These are phyloP conservation scores for Castanea crenata DNA, from an alignment of 306 rosid genomes.

Conservation along the genomic window DNA sequence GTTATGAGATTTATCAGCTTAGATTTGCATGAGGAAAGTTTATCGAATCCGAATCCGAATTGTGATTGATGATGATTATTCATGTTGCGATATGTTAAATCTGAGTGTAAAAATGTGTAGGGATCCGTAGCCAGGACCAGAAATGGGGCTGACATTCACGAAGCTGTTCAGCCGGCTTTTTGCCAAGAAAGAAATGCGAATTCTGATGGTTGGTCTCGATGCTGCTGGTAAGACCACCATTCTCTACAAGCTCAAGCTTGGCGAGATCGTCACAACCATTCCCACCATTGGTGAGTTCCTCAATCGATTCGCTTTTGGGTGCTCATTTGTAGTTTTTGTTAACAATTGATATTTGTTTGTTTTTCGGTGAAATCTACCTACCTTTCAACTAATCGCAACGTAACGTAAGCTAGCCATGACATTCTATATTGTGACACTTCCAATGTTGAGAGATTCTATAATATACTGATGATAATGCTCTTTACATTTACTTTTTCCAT, in stretches of 20 bases:
- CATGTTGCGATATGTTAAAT: not conserved
- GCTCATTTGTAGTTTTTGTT: not conserved
- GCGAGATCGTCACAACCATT: slow-evolving; percentile 98
- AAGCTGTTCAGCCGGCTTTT: slow-evolving; percentile 98
- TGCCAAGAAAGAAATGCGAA: slow-evolving; percentile 99
- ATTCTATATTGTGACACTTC: too few species aligned
- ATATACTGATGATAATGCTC: not conserved
- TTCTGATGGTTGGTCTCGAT: slow-evolving; percentile 99
- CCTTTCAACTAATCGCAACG: not conserved
- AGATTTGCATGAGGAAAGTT: not conserved
- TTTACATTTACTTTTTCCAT: not conserved
- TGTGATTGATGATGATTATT: not conserved
- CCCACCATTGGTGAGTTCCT: slow-evolving; percentile 91
- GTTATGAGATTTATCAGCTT: not conserved
- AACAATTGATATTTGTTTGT: too few species aligned
- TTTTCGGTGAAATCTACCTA: not conserved
- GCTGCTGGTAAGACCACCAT: slow-evolving; percentile 99
- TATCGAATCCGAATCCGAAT: not conserved
- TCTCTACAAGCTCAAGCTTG: slow-evolving; percentile 99
- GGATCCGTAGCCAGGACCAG: slow-evolving; percentile 50
- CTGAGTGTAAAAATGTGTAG: slow-evolving; percentile 20
- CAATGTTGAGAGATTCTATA: not conserved
- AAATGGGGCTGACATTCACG: slow-evolving; percentile 98
- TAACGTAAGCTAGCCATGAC: not conserved
- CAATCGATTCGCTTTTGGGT: not conserved